Evolutionary conservation across 441 rosid genomes (phyloP), one percentile per base, ranked within the genome.

Genomic region (Heliophila coronopifolia): DNA sequence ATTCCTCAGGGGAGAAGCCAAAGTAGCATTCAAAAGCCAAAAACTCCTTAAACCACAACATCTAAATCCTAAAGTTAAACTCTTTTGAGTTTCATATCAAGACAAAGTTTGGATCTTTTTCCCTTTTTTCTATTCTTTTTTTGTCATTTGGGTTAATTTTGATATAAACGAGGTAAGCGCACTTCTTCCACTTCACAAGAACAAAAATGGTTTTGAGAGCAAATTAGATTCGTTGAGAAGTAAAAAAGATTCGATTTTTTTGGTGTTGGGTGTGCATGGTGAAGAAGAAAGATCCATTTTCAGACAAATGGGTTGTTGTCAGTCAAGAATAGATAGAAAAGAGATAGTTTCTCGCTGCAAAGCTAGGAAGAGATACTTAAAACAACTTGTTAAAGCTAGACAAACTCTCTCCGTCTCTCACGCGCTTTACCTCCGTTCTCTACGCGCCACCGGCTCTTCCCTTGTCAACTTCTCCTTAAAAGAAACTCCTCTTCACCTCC

Each of bases 261-360:
- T 26, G 28, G 15, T 9, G 35, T 8, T 20, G 20, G 25, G 6
- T 23, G 23, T 64, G 69, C 64, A 57, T 64, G 69, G 54, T 23
- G 25, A 55, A 54, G 51, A 18, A 32, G 50, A 31, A 44, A 23
- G 18, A 22, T 7, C 28, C 38, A 24, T 15, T 15, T 66, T 40
- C 34, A 50, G 48, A 50, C 50, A 22, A 22, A 91, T 91, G 98
- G 98, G 96, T 35, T 82, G 92, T 47, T 86, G 92, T 62, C 79
- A 71, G 59, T 91, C 98, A 12, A 79, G 79, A 24, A 66, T 86
- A 34, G 88, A 84, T 34, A 77, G 90, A 37, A 83, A 84, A 55
- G 96, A 86, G 54, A 77, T 73, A 30, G 98, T 90, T 61, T 77
- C 94, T 3, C 79, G 92, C 30, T 90, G 93, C 69, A 86, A 81